phyloP scores from a whole-genome alignment of 345 rosid species.

The Iberis pinnata region DNA sequence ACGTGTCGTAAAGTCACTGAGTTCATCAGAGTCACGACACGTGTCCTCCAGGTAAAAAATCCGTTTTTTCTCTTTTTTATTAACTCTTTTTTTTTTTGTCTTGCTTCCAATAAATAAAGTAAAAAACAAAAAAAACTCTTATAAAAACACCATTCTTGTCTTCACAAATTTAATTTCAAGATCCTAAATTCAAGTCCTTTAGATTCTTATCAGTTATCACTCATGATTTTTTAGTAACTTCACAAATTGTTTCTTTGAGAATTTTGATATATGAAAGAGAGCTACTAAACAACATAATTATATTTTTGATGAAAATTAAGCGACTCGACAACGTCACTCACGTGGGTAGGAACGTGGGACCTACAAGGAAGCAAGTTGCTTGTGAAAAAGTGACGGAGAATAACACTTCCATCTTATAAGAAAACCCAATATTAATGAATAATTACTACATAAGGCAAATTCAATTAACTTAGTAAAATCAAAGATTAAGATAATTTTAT shows the following conservation, averaged over 20 bases:
- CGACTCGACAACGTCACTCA: slow-evolving; percentile 31
- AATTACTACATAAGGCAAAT: not conserved
- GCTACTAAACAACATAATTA: not conserved
- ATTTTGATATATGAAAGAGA: no score
- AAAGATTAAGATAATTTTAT: no score
- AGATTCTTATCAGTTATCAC: not conserved
- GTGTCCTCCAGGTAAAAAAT: slow-evolving; percentile 27
- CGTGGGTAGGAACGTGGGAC: slow-evolving; percentile 26
- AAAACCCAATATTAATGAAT: not conserved
- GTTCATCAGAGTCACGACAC: slow-evolving; percentile 16
- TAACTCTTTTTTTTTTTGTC: not conserved
- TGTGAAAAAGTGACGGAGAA: slow-evolving; percentile 27
- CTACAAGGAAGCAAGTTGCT: slow-evolving; percentile 28
- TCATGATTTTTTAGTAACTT: not conserved
- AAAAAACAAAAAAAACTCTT: no score
- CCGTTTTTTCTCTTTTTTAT: slow-evolving; percentile 22
- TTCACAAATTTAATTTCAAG: not conserved
- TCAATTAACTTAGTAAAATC: not conserved
- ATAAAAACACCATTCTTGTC: no score
- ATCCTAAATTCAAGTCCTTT: no score
- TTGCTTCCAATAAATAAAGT: not conserved
- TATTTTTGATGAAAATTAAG: slow-evolving; percentile 19
- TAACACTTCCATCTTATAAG: slow-evolving; percentile 2
- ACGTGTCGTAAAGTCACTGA: slow-evolving; percentile 34
- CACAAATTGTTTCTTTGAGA: no score